Conservation (phyloP, 2,329 filamentous ascomycete genomes). For the Nemania sp. region DNA sequence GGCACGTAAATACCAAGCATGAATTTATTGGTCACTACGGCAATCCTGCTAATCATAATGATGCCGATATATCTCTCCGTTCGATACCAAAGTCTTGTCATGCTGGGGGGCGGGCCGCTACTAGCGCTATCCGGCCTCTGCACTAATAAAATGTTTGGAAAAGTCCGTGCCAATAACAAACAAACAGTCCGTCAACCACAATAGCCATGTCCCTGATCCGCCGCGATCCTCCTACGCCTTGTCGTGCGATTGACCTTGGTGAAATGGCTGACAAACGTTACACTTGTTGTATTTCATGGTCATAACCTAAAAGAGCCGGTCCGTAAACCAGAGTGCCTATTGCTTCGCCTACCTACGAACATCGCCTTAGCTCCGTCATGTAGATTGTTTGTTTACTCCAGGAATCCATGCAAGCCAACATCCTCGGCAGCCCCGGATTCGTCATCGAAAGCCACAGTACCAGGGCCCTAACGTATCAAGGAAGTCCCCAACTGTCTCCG, state of each 20-base stretch:
- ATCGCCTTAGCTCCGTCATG: neutral
- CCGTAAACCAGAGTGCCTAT: neutral
- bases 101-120: neutral
- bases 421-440: slow-evolving; percentile 22
- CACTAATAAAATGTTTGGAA: neutral
- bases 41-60: neutral
- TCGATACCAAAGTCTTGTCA: neutral
- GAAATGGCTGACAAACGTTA: neutral
- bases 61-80: neutral
- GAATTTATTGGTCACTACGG: neutral
- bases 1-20: neutral
- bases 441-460: slow-evolving; percentile 6
- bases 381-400: slow-evolving; percentile 11
- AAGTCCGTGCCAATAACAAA: neutral
- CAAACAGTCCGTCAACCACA: neutral
- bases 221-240: neutral
- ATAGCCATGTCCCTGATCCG: neutral
- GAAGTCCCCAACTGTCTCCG: slow-evolving; percentile 29
- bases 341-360: neutral
- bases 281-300: neutral
- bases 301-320: neutral
- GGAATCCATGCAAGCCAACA: slow-evolving; percentile 20
- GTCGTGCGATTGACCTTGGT: neutral
- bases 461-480: neutral
- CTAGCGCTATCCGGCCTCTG: neutral